Evolutionary conservation across 1,284 basidiomycete genomes (phyloP), one percentile per base, ranked within the genome.

Genomic region (Ustilago hordei): DNA sequence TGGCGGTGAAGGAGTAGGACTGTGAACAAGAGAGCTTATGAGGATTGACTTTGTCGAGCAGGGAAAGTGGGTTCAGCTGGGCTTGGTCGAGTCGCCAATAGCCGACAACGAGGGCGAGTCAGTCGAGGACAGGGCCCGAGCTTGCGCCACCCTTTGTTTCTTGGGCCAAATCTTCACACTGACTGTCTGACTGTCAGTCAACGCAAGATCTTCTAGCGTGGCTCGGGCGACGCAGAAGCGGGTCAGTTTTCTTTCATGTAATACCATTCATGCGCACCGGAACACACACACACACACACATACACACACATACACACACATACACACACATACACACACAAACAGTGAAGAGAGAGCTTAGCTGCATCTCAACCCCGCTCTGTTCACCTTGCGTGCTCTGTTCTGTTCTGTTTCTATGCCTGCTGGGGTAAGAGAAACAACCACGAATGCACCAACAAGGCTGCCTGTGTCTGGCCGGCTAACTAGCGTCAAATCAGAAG

Each of bases 141-240:
- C 68, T 84, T 28, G 81, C 81, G 71, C 84, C 89, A 76, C 72
- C 72, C 89, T 89, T 89, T 12, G 79, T 79, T 34, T 88, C 87
- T 56, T 85, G 9, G 9, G 38, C 9, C 38, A 39, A 39, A 3
- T 39, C 36, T 41, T 17, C 11, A 41, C 13, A 1, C 17, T 41
- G 39, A 17, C 39, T 41, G 23, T 28, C 12, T 13, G 8, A 31
- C 23, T 41, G 55, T 43, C 11, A 11, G 6, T n/a, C 50, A 53
- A 53, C 31, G 11, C 50, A 19, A 55, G 32, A 28, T 35, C 28
- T 38, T 59, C 47, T 50, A 48, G 45, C 56, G 34, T 59, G 57
- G 57, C 57, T 50, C 15, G 43, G 17, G 60, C 41, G 39, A 45
- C 5, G 34, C 35, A n/a, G 19, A 23, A 23, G 8, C n/a, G 45